Evolutionary conservation across 495 filamentous ascomycete species (phyloP), one percentile per base, ranked within the genome.

Genomic region (Gamarada debralockiae): DNA sequence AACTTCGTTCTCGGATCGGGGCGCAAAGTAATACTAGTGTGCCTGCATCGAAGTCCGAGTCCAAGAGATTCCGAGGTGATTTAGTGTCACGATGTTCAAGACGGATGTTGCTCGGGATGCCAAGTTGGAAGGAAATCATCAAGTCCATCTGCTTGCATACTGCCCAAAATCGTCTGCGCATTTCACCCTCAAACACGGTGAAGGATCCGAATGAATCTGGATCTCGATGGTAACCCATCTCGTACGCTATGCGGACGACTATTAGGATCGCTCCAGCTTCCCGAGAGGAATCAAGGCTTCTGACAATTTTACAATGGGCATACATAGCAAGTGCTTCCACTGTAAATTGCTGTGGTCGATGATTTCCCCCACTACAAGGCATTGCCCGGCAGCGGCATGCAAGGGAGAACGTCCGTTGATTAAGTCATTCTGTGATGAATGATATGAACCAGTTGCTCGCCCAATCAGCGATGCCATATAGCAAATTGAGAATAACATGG

Each of bases 161-260:
- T 0, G 86, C 80, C 92, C 93, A 98, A 4, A 93, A 79, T 50
- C 92, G 76, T 44, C 92, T 77, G 46, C 92, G 80, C 80, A 97
- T 91, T 67, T 98, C 92, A 23, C 85, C 91, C 63, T 93, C 83
- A 60, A 92, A 95, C 3, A 89, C 85, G 4, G 84, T 80, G 55
- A 98, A 85, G 45, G 82, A 82, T 13, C 87, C 77, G 62, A 91
- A 95, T 67, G 82, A 81, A 58, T 85, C 85, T 20, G 88, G 80
- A 66, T 98, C 92, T 39, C 93, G 81, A 61, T 98, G 92, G 52
- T 96, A 92, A 40, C 92, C 92, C 88, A 95, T 95, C 22, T 88
- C 79, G 75, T 96, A 90, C 7, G 91, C 90, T 51, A 96, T 70
- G 50, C 92, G 83, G 24, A 87, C 82, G 50, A 93, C 81, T 56